Evolutionary conservation across 176 grass and related monocot species (phyloP).

Genomic region (Areca catechu): DNA sequence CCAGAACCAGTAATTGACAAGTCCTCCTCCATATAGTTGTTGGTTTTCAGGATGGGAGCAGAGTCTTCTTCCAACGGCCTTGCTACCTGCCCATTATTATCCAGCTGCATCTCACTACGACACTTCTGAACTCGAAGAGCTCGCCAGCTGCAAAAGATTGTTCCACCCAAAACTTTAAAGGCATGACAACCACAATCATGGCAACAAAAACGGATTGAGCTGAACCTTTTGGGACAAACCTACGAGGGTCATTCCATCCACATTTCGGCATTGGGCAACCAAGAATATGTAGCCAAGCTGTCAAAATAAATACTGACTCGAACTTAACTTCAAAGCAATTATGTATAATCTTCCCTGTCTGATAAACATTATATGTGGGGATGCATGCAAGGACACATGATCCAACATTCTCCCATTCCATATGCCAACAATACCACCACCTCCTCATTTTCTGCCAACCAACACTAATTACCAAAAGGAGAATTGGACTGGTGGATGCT

Average conservation of each 20-base stretch:
- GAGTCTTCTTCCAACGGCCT: constrained; percentile 18
- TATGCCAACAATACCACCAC: too few species aligned
- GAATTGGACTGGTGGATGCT: too few species aligned
- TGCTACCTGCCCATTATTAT: constrained; percentile 8
- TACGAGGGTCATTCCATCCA: constrained; percentile 34
- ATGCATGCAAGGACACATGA: too few species aligned
- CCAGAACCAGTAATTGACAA: constrained; percentile 9
- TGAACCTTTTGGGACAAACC: constrained; percentile 21
- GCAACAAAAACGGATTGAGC: background rate
- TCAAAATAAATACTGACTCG: too few species aligned
- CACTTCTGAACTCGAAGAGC: constrained; percentile 62
- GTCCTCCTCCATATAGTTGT: constrained; percentile 8
- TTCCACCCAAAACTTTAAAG: background rate
- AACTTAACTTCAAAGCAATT: too few species aligned
- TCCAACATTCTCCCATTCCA: too few species aligned
- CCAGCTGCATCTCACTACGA: constrained; percentile 14
- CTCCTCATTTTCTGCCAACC: too few species aligned
- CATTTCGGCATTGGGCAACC: constrained; percentile 46
- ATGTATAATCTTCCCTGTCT: too few species aligned
- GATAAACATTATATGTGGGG: too few species aligned
- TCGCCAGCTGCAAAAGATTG: constrained; percentile 57
- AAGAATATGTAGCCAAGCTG: too few species aligned
- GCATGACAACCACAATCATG: background rate
- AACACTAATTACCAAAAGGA: too few species aligned
- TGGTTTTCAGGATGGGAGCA: constrained; percentile 9